Evolutionary conservation across 2,329 filamentous ascomycete genomes (phyloP).

Genomic region (Penicillium brasilianum): DNA sequence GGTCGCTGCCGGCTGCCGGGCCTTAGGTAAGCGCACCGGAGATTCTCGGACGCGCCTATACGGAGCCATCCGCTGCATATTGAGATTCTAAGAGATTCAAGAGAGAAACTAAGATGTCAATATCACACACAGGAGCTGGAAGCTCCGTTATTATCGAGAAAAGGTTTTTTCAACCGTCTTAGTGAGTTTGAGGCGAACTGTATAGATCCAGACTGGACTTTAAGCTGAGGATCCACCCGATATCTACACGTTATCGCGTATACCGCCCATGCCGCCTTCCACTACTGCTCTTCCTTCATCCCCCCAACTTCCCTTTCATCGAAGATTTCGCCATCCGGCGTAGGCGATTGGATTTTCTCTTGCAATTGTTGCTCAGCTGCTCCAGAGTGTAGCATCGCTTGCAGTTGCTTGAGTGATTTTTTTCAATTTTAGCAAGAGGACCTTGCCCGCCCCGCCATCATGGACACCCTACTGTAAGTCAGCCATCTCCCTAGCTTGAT

Average conservation of each 20-base stretch:
- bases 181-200: neutral
- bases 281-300: conserved; percentile 8
- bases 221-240: conserved; percentile 7
- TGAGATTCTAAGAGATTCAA: neutral
- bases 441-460: conserved; percentile 30
- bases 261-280: conserved; percentile 22
- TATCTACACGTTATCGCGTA: conserved; percentile 23
- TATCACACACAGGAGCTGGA: no score
- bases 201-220: neutral
- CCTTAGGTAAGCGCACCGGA: conserved; percentile 24
- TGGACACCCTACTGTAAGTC: conserved; percentile 57
- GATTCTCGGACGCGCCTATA: conserved; percentile 3
- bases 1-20: conserved; percentile 35
- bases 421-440: neutral
- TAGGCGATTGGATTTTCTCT: neutral
- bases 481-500: neutral
- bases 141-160: neutral
- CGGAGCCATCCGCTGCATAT: neutral
- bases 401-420: neutral
- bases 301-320: neutral
- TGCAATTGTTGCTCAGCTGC: neutral
- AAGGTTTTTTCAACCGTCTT: neutral
- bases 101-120: neutral
- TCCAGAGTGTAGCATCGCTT: neutral
- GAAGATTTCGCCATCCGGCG: conserved; percentile 1